phyloP scores from a whole-genome alignment of 106 monocot genomes.

The Cymbidium sinense region DNA sequence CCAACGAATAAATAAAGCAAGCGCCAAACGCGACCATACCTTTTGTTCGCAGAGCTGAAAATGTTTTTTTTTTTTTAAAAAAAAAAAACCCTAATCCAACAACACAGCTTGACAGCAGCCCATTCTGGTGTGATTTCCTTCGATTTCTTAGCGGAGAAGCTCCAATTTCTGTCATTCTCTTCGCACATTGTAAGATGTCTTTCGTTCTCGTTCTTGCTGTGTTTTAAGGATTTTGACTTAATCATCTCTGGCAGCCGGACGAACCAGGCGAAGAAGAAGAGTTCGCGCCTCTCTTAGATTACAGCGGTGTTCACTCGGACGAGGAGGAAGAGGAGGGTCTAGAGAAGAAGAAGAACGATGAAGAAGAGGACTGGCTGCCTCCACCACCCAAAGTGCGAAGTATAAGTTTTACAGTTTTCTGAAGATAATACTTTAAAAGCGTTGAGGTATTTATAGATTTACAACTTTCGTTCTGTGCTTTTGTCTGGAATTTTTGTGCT shows the following conservation, averaged over 20 bases:
- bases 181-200: background rate
- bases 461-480: background rate
- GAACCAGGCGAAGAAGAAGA: constrained; percentile 34
- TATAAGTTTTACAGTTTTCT: background rate
- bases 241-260: constrained; percentile 12
- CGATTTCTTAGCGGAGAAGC: no score
- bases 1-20: no score
- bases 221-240: background rate
- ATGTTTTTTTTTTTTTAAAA: no score
- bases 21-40: no score
- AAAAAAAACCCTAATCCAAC: no score
- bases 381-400: constrained; percentile 30
- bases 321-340: constrained; percentile 19
- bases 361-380: constrained; percentile 70
- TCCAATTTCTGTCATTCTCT: background rate
- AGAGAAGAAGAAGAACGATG: constrained; percentile 12
- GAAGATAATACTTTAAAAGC: constrained; percentile 42
- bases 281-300: constrained; percentile 83
- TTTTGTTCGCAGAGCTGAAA: no score
- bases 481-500: no score
- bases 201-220: background rate
- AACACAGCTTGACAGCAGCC: no score
- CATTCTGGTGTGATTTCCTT: no score
- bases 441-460: constrained; percentile 39
- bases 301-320: constrained; percentile 69